A percentile compares a stretch with the other conserved stretches of the same genome.
phyloP scores from a whole-genome alignment of 371 early-diverging fungal species.

The Lichtheimia corymbifera region DNA sequence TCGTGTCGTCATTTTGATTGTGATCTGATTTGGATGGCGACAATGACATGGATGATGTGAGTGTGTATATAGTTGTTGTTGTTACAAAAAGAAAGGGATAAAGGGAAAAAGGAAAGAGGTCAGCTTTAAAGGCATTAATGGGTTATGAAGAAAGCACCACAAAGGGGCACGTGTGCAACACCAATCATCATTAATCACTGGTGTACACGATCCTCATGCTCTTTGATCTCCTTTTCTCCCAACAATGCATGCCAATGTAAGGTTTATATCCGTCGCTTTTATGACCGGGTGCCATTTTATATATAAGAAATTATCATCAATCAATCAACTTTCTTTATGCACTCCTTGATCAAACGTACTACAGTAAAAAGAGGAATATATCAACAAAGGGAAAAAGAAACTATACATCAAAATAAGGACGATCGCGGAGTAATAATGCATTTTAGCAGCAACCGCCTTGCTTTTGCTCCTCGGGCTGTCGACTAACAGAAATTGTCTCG shows the following conservation, averaged over 20 bases:
- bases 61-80: neutral
- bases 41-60: constrained; percentile 1
- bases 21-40: neutral
- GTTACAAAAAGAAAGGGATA: constrained; percentile 1
- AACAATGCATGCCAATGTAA: neutral
- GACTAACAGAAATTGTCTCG: constrained; percentile 74
- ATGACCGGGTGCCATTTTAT: neutral
- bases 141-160: neutral
- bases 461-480: constrained; percentile 63
- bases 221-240: too few species aligned
- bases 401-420: too few species aligned
- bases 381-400: too few species aligned
- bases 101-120: neutral
- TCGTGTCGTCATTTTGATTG: neutral
- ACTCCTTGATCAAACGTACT: too few species aligned
- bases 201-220: too few species aligned
- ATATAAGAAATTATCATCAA: too few species aligned
- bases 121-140: neutral
- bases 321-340: too few species aligned
- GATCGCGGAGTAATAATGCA: too few species aligned
- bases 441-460: constrained; percentile 78
- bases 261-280: neutral
- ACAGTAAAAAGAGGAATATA: too few species aligned
- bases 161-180: constrained; percentile 2
- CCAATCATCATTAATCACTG: neutral